Conservation (phyloP, 1,139 yeast species). For the Eremothecium sinecaudum region DNA sequence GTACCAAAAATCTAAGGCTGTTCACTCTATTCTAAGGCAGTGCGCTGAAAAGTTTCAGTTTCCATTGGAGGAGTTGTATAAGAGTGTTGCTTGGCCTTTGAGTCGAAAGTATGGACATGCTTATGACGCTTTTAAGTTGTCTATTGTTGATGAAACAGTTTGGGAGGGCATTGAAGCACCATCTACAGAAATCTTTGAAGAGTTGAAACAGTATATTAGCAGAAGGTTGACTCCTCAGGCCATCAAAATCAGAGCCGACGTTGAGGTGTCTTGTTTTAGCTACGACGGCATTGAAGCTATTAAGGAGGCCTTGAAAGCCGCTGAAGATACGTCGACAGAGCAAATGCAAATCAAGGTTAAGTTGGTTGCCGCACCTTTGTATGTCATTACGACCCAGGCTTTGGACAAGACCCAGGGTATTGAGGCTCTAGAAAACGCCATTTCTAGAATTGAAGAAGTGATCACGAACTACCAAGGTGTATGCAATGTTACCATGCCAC, state of each 20-base stretch:
- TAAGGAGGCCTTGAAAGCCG: constrained; percentile 76
- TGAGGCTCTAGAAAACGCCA: constrained; percentile 66
- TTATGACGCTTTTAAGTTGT: constrained; percentile 91
- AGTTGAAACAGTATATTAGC: constrained; percentile 74
- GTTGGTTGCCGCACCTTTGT: constrained; percentile 95
- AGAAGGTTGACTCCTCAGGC: constrained; percentile 97
- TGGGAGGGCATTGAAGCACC: constrained; percentile 75
- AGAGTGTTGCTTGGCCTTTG: constrained; percentile 93
- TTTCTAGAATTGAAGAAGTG: constrained; percentile 58
- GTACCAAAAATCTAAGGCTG: constrained; percentile 93
- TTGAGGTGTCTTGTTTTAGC: constrained; percentile 92
- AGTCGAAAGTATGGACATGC: constrained; percentile 95
- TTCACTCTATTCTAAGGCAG: constrained; percentile 92
- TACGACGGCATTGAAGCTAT: constrained; percentile 98
- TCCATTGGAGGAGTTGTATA: constrained; percentile 76
- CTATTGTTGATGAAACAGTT: constrained; percentile 84
- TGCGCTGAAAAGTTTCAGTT: constrained; percentile 95
- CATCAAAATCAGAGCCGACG: constrained; percentile 93
- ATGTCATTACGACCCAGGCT: constrained; percentile 87
- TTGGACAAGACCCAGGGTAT: constrained; percentile 87
- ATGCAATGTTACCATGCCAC: constrained; percentile 92
- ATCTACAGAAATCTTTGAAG: constrained; percentile 56
- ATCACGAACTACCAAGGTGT: constrained; percentile 75
- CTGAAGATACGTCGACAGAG: constrained; percentile 77
- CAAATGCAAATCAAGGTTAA: constrained; percentile 82